These are phyloP conservation scores for Staphylotrichum longicolle DNA, from an alignment of 495 filamentous ascomycete species.

Conservation along the genomic window DNA sequence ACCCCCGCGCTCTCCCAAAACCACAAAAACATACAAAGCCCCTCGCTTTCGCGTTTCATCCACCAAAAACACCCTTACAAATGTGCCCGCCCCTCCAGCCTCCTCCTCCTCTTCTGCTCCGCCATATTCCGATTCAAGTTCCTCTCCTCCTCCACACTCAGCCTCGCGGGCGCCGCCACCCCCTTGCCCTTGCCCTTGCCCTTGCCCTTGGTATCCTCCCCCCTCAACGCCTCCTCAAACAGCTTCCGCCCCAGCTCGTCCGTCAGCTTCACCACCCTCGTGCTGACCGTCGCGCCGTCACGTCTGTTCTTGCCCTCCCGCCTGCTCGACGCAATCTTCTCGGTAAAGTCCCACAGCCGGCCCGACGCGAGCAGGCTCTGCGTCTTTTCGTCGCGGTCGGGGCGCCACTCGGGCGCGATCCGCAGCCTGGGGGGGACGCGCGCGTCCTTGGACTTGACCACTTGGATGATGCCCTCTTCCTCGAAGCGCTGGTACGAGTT, in stretches of 20 bases:
- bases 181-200: conserved; percentile 22
- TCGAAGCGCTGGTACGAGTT: conserved; percentile 86
- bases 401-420: conserved; percentile 76
- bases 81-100: conserved; percentile 46
- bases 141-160: conserved; percentile 45
- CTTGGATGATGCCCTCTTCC: conserved; percentile 82
- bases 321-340: conserved; percentile 75
- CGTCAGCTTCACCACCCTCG: conserved; percentile 74
- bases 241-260: conserved; percentile 54
- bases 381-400: conserved; percentile 58
- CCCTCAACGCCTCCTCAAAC: conserved; percentile 43
- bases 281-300: conserved; percentile 85
- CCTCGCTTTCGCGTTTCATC: no score
- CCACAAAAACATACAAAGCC: neutral
- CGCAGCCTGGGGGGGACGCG: conserved; percentile 57
- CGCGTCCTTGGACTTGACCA: conserved; percentile 62
- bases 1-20: neutral
- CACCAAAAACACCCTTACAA: conserved; percentile 33
- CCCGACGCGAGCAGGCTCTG: conserved; percentile 66
- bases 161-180: conserved; percentile 28
- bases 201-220: conserved; percentile 21
- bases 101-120: conserved; percentile 43
- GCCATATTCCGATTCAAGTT: conserved; percentile 35
- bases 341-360: conserved; percentile 83
- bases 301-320: conserved; percentile 93